Base-by-base conservation (phyloP, 2,329 filamentous ascomycete genomes). In the Aspergillus ochraceoroseus region DNA sequence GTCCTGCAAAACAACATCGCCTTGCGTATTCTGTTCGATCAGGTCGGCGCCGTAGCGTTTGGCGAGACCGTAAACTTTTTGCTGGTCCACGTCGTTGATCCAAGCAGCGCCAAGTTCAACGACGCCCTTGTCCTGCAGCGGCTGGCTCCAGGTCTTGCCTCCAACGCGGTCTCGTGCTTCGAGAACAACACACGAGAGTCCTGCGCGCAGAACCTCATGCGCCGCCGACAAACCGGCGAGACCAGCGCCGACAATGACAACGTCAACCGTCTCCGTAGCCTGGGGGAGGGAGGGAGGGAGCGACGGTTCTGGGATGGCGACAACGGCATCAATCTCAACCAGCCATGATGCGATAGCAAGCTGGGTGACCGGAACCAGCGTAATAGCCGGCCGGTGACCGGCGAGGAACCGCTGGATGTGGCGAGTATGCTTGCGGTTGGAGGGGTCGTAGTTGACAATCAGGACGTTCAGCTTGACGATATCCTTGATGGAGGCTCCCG, bases 51-150 rank as follows among this genome's bases (percentile, higher is more conserved):
- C 64, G 32, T 22, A 43, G 4, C 43, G 20, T 34, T 49, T 23
- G 3, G 47, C 48, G 5, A 75, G 54, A 0, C 54, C 60, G 47
- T 58, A 70, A 33, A 79, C 68, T 3, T 60, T 59, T 17, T 50
- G 59, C 46, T 80, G 76, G 35, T 69, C 75, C 1, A 62, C 70
- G 37, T 79, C 72, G 46, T 81, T 80, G 47, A 80, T 72, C 77
- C 77, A 81, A 0, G 74, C 75, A 0, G 75, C 77, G 2, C 77
- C 77, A 0, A 78, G 52, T 14, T 80, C 77, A 5, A 71, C 63
- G 0, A 60, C 44, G 0, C 57, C 18, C 53, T 32, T 30, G 6
- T 44, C 45, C 17, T 32, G 38, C 12, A 11, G 28, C 41, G 8
- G 51, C 47, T 1, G 14, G 8, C 17, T 38, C 57, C 57, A 67